Conservation (phyloP, 257 asterid genomes). For the Linaria vulgaris region DNA sequence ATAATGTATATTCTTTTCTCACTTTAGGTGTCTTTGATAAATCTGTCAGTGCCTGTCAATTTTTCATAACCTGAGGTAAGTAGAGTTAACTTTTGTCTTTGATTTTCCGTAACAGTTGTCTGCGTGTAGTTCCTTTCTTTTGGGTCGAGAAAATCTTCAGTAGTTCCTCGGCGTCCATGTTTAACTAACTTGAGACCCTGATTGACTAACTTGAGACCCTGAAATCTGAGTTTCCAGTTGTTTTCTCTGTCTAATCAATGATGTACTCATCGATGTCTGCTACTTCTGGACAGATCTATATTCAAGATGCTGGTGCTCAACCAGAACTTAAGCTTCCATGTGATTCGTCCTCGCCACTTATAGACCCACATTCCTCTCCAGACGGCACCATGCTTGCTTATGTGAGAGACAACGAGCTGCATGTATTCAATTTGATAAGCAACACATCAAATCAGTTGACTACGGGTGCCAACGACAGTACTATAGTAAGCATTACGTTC, state of each 20-base stretch:
- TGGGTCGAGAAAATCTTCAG: no score
- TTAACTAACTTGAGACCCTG: conserved; percentile 7
- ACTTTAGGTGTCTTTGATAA: not conserved
- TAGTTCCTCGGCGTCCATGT: not conserved
- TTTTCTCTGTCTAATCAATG: not conserved
- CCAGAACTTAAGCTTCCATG: conserved; percentile 69
- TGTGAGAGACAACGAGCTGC: conserved; percentile 75
- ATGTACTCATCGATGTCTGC: conserved; percentile 25
- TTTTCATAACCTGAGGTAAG: no score
- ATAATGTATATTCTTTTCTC: conserved; percentile 12
- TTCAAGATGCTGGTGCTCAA: conserved; percentile 52
- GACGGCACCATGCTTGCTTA: conserved; percentile 86
- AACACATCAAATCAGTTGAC: conserved; percentile 69
- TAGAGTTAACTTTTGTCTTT: no score
- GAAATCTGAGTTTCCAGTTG: conserved; percentile 15
- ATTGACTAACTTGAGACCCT: conserved; percentile 1
- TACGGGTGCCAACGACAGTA: conserved; percentile 57
- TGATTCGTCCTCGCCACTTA: conserved; percentile 62
- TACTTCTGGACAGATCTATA: conserved; percentile 58
- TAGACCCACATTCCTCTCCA: conserved; percentile 91
- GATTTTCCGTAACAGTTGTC: no score
- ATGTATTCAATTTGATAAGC: conserved; percentile 51
- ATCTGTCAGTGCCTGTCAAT: no score
- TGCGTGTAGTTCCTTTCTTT: not conserved
- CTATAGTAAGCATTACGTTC: conserved; percentile 50